Conservation (phyloP, 2,329 filamentous ascomycete species). For the Botrytis elliptica region DNA sequence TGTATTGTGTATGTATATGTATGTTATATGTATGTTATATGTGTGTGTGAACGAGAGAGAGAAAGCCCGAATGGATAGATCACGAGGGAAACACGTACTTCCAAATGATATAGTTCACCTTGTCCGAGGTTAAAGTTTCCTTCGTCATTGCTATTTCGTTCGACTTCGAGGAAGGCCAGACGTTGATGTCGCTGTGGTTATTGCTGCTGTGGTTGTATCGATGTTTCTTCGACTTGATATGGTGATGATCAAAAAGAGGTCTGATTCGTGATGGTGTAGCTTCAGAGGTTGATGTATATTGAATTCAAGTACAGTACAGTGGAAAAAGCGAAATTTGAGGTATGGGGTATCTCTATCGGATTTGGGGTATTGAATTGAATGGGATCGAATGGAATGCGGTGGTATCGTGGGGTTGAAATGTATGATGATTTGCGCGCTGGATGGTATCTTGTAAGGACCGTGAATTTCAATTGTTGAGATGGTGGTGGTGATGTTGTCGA, state of each 20-base stretch:
- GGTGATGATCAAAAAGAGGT: neutral
- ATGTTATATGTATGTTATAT: neutral
- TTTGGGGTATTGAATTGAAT: neutral
- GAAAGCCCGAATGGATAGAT: conserved; percentile 30
- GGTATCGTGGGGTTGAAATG: neutral
- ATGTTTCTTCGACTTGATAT: neutral
- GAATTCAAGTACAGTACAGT: neutral
- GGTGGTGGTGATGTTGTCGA: conserved; percentile 22
- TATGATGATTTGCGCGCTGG: conserved; percentile 8
- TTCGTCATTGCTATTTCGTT: conserved; percentile 35
- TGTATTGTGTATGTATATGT: neutral
- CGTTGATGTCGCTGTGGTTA: neutral
- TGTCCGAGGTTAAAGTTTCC: conserved; percentile 57
- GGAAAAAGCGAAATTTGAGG: neutral
- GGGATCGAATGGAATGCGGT: neutral
- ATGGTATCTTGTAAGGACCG: conserved; percentile 10
- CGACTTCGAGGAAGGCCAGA: neutral
- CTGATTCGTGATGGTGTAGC: conserved; percentile 4
- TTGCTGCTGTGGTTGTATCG: neutral
- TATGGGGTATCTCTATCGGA: conserved; percentile 3
- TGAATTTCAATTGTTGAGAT: neutral
- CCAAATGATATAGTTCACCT: conserved; percentile 70
- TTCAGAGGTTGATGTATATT: neutral
- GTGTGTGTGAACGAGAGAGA: neutral
- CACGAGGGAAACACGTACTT: conserved; percentile 52